Base-by-base conservation (phyloP, 768 basidiomycete genomes). In the Podaxis rugospora region DNA sequence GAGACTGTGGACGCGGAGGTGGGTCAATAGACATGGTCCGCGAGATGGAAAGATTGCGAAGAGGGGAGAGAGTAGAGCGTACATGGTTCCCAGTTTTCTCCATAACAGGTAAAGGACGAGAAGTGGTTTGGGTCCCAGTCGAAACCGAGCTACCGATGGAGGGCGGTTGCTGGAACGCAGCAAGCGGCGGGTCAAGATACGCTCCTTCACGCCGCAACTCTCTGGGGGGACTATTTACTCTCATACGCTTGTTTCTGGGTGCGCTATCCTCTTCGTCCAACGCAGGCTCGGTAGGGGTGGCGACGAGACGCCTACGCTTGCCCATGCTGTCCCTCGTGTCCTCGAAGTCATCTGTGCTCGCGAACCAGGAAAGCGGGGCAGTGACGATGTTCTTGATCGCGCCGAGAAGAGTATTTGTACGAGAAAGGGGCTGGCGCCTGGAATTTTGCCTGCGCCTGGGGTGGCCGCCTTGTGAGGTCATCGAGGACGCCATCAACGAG, bases 21-120 rank as follows among this genome's bases (percentile, higher is more conserved):
- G 87, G 88, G 71, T 91, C 89, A 69, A 88, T 83, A 49, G 88
- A 89, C 84, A 88, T 88, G 28, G 87, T 90, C 53, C 88, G 85
- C 51, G 76, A 72, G 46, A 75, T 66, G 18, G 71, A 64, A 36
- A 73, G 71, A 35, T 71, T 71, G 46, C 76, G 78, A 63, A 76
- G 70, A 23, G 83, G 82, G 49, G 82, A 82, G 16, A 74, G 62
- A 5, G 82, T 78, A 32, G 75, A 76, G 58, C 78, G 76, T 21
- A 64, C 65, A 66, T 59, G 55, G 37, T 47, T 27, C 49, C 55
- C 62, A 51, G 49, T 64, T 69, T 71, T 72, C 71, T 66, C 70
- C 49, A 70, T 69, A 23, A 72, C 68, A 37, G 69, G 66, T 27
- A 71, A 64, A 13, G 66, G 67, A 11, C 16, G 11, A 46, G 3